Evolutionary conservation across 106 monocot genomes (phyloP).

Genomic region (Apostasia shenzhenica): DNA sequence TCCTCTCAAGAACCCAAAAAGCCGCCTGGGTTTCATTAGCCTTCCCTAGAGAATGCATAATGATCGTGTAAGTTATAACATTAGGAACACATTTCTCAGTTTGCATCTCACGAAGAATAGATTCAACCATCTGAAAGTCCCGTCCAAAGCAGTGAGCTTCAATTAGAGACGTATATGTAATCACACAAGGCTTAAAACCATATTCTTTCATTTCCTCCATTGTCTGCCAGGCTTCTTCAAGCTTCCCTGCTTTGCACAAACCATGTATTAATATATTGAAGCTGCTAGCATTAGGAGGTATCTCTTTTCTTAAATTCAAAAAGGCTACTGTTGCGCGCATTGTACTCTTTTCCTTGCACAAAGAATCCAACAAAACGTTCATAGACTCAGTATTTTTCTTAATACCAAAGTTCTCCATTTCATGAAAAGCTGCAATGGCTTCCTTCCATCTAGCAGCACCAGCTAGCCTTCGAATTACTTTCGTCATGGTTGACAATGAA

Average conservation of each 20-base stretch:
- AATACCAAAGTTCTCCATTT: slow-evolving; percentile 59
- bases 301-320: slow-evolving; percentile 34
- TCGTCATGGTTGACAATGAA: slow-evolving; percentile 56
- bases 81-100: slow-evolving; percentile 56
- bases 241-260: slow-evolving; percentile 73
- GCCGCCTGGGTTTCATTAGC: slow-evolving; percentile 56
- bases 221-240: slow-evolving; percentile 51
- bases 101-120: slow-evolving; percentile 58
- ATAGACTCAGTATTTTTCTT: slow-evolving; percentile 53
- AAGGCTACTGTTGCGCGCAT: slow-evolving; percentile 58
- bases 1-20: slow-evolving; percentile 40
- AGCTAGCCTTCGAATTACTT: slow-evolving; percentile 78
- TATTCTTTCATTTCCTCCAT: slow-evolving; percentile 60
- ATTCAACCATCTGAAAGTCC: slow-evolving; percentile 47
- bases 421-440: slow-evolving; percentile 41
- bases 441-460: slow-evolving; percentile 73
- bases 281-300: slow-evolving; percentile 56
- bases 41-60: slow-evolving; percentile 84
- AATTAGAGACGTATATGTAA: slow-evolving; percentile 67
- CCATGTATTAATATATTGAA: slow-evolving; percentile 80
- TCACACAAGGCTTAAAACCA: slow-evolving; percentile 75
- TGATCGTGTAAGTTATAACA: slow-evolving; percentile 78
- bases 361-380: slow-evolving; percentile 68
- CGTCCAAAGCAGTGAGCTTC: slow-evolving; percentile 74
- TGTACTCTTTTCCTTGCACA: slow-evolving; percentile 89